These are phyloP conservation scores for Wickerhamiella kurtzmanii DNA, from an alignment of 805 yeast genomes.

Conservation along the genomic window DNA sequence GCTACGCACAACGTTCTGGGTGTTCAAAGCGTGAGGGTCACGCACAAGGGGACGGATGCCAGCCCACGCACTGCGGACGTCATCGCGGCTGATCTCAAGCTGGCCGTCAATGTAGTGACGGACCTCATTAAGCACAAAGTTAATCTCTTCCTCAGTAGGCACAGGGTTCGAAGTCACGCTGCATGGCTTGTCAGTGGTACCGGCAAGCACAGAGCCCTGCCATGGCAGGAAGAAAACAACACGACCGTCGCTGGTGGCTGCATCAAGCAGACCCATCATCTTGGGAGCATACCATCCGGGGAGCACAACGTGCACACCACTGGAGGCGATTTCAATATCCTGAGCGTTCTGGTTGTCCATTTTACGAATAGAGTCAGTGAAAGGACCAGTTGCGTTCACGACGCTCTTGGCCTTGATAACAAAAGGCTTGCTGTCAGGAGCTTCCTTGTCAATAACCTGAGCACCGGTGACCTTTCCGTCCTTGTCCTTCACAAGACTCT, in stretches of 20 bases:
- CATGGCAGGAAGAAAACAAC: slow-evolving; percentile 95
- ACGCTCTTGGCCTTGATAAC: slow-evolving; percentile 57
- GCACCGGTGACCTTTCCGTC: slow-evolving; percentile 58
- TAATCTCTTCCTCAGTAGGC: slow-evolving; percentile 79
- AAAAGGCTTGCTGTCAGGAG: slow-evolving; percentile 37
- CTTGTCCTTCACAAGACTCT: slow-evolving; percentile 53
- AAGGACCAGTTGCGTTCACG: slow-evolving; percentile 92
- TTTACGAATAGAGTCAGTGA: slow-evolving; percentile 68
- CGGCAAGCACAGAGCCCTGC: slow-evolving; percentile 94
- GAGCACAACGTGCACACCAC: slow-evolving; percentile 84
- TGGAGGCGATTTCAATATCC: slow-evolving; percentile 82
- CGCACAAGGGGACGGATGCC: slow-evolving; percentile 91
- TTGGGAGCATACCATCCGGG: slow-evolving; percentile 88
- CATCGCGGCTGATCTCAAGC: slow-evolving; percentile 78
- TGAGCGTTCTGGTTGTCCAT: slow-evolving; percentile 55
- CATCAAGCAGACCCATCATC: slow-evolving; percentile 79
- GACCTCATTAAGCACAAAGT: slow-evolving; percentile 73
- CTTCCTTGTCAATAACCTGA: slow-evolving; percentile 43
- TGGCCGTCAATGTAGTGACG: slow-evolving; percentile 66
- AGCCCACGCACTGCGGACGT: slow-evolving; percentile 90
- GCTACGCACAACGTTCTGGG: slow-evolving; percentile 84
- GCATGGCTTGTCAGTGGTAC: slow-evolving; percentile 84
- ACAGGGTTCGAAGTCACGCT: slow-evolving; percentile 39
- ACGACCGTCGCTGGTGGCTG: slow-evolving; percentile 86
- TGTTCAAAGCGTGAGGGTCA: slow-evolving; percentile 47